Base-by-base conservation (phyloP, 23 red algal species). In the Gracilariopsis chorda region DNA sequence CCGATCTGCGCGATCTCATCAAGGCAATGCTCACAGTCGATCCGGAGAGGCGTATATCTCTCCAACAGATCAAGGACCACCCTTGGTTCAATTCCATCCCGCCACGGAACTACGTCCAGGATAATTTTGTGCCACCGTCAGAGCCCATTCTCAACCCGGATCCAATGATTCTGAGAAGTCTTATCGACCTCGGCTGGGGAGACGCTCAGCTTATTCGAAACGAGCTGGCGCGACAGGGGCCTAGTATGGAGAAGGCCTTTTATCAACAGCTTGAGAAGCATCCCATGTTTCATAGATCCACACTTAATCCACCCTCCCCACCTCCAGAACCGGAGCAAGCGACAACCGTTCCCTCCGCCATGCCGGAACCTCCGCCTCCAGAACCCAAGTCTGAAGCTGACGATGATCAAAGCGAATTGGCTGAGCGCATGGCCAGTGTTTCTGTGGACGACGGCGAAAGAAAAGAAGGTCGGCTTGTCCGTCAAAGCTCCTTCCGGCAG, bases 11-110 rank as follows among this genome's bases (percentile, higher is more conserved):
- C 59, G 65, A 83, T 25, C 81, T 99, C 34, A 92, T 99, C 58
- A 76, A 75, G 25, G 43, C 77, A 4, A 99, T 99, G 97, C 89
- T 99, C 14, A 99, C 91, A 32, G 97, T 96, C 36, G 97, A 99
- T 65, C 97, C 97, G 34, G 85, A 93, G 1, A 49, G 51, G 52
- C 80, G 97, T 9, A 92, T 96, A 24, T 87, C 97, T 42, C 64
- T 99, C 32, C 86, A 94, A 35, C 93, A 73, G 27, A 90, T 99
- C 42, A 95, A 94, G 80, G 61, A 68, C 28, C 91, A 95, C 67
- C 93, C 97, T 2, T 99, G 97, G 97, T 98, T 94, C 46, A 85
- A 45, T 32, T 77, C 80, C 41, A 80, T 85, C 45, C 65, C 62
- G 7, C 91, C 91, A 28, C 78, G 80, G 27, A 64, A 91, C 59